A percentile compares a stretch with the other conserved stretches of the same genome.
phyloP scores from a whole-genome alignment of 441 rosid species.

The Rhodomyrtus psidioides region DNA sequence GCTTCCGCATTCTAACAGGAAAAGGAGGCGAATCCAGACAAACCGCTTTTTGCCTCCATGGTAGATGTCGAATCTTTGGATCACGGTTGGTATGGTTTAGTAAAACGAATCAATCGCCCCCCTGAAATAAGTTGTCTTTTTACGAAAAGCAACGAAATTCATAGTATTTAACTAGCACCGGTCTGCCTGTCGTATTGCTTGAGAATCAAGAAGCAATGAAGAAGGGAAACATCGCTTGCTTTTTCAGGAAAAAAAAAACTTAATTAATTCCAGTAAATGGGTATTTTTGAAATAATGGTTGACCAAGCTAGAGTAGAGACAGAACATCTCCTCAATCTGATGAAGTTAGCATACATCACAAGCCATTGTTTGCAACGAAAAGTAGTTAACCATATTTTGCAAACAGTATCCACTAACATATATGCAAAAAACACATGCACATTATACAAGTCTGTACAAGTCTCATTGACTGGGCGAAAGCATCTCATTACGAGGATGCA shows the following conservation, averaged over 20 bases:
- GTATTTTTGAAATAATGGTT: background rate
- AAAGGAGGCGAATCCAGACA: background rate
- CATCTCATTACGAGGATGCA: background rate
- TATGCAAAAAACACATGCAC: conserved; percentile 6
- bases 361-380: background rate
- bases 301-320: background rate
- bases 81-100: background rate
- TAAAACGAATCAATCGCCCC: background rate
- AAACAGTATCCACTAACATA: background rate
- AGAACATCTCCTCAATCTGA: background rate
- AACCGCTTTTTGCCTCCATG: background rate
- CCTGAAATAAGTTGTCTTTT: background rate
- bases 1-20: background rate
- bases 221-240: background rate
- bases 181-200: background rate
- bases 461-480: conserved; percentile 25
- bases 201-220: background rate
- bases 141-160: background rate
- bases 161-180: background rate
- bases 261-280: background rate
- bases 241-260: background rate
- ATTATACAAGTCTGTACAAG: conserved; percentile 42
- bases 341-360: background rate
- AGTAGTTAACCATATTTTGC: background rate
- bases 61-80: background rate